phyloP scores from a whole-genome alignment of 805 yeast genomes.

The Starmera quercuum region DNA sequence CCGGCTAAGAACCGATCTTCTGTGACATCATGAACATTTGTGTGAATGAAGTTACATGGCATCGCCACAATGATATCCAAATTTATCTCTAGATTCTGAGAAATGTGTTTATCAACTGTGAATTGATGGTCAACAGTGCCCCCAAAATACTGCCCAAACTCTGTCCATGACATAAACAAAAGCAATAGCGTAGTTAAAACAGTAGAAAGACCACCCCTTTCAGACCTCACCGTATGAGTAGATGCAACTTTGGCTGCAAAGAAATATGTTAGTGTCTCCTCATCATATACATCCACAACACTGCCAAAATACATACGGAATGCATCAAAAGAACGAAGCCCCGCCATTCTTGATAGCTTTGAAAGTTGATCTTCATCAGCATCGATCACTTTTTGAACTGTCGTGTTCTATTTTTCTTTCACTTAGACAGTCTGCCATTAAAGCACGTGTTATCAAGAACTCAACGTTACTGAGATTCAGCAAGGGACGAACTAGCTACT shows the following conservation, averaged over 20 bases:
- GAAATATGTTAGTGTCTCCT: conserved; percentile 3
- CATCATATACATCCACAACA: neutral
- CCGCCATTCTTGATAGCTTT: conserved; percentile 17
- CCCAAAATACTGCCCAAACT: conserved; percentile 77
- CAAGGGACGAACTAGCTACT: too few species aligned
- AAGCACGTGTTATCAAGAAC: too few species aligned
- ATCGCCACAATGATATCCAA: conserved; percentile 73
- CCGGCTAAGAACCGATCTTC: conserved; percentile 73
- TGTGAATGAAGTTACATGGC: conserved; percentile 73
- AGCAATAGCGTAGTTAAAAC: conserved; percentile 53
- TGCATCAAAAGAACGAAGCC: conserved; percentile 57
- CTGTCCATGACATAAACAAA: conserved; percentile 71
- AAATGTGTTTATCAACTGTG: conserved; percentile 55
- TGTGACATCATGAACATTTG: conserved; percentile 72
- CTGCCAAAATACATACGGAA: conserved; percentile 41
- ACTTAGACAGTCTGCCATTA: too few species aligned
- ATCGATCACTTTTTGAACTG: neutral
- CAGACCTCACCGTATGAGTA: conserved; percentile 64
- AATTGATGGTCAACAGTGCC: conserved; percentile 77
- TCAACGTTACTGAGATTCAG: too few species aligned
- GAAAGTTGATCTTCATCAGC: neutral
- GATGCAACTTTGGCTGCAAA: conserved; percentile 55
- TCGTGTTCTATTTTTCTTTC: neutral
- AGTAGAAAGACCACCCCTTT: conserved; percentile 72
- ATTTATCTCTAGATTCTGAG: conserved; percentile 59